phyloP scores from a whole-genome alignment of 2,329 filamentous ascomycete species.

The Rutstroemia sp. region DNA sequence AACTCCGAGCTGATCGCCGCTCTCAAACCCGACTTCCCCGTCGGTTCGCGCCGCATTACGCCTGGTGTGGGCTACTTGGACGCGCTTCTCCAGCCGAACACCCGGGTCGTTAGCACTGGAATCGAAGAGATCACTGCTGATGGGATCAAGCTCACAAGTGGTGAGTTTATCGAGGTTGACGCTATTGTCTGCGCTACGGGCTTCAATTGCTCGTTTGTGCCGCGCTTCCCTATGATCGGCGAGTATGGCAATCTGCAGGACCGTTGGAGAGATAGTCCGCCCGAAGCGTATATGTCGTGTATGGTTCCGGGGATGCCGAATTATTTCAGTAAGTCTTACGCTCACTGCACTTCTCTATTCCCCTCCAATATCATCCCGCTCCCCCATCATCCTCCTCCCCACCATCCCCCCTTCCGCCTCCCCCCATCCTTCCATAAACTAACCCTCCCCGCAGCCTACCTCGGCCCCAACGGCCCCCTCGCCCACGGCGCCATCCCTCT shows the following conservation, averaged over 20 bases:
- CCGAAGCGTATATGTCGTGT: constrained; percentile 30
- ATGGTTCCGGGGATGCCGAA: constrained; percentile 23
- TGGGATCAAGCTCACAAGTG: constrained; percentile 36
- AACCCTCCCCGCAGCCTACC: constrained; percentile 14
- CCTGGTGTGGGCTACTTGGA: constrained; percentile 39
- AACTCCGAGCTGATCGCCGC: constrained; percentile 43
- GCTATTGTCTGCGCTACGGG: constrained; percentile 33
- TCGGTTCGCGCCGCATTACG: constrained; percentile 35
- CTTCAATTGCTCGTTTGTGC: constrained; percentile 25
- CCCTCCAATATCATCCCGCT: no score
- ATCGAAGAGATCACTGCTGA: constrained; percentile 38
- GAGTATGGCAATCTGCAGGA: constrained; percentile 12
- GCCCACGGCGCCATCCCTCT: constrained; percentile 28
- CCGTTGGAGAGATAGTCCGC: constrained; percentile 23
- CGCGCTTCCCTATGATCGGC: constrained; percentile 23
- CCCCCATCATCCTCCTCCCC: no score
- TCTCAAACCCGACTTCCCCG: constrained; percentile 35
- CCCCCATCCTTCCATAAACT: not conserved
- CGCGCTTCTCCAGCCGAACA: constrained; percentile 41
- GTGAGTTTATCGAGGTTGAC: constrained; percentile 28
- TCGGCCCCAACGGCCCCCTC: constrained; percentile 28
- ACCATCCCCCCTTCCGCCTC: no score
- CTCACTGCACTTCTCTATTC: no score
- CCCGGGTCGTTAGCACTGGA: constrained; percentile 41
- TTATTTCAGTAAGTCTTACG: constrained; percentile 13